Evolutionary conservation across 805 yeast genomes (phyloP), one percentile per base, ranked within the genome.

Genomic region (Hanseniaspora vineae): DNA sequence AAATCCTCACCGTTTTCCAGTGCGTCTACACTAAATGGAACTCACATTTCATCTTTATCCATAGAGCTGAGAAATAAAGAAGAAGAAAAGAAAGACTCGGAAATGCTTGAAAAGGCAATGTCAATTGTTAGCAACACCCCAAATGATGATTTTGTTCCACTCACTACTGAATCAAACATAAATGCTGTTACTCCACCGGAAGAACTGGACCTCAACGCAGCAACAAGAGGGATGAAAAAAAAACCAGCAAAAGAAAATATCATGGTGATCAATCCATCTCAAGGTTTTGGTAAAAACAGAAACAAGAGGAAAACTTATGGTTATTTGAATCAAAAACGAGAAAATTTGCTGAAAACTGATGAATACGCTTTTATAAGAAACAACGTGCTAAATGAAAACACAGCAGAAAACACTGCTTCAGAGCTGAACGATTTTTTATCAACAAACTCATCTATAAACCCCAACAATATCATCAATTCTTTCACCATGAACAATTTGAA

Each of bases 181-280:
- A 8, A 23, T 23, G 29, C 29, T 4, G 8, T 5, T 23, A 23
- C 8, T 23, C 29, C 29, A 23, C 29, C 29, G 8, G 29, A 23
- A 23, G 29, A 23, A 23, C 6, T 23, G 9, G 45, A 40, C 19
- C 31, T 44, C 4, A 32, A 42, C n/a, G 31, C 32, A 10, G 45
- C 35, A n/a, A 52, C 50, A 8, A 51, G 58, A 45, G 66, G 66
- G 3, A 59, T 53, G 50, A 62, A 62, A 44, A 39, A 58, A 19
- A 56, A 57, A 49, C 65, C 66, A 14, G 39, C 45, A 20, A 59
- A 54, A 33, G 55, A 58, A 13, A 52, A 56, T 19, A 53, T 60
- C 18, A 57, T 62, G 2, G 64, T 62, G 1, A 46, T 62, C 20
- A 55, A 58, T 45, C 61, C 58, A 6, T 19, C 13, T 18, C n/a